These are phyloP conservation scores for Sideroxylon spinosum DNA, from an alignment of 179 eudicot species.

Conservation along the genomic window DNA sequence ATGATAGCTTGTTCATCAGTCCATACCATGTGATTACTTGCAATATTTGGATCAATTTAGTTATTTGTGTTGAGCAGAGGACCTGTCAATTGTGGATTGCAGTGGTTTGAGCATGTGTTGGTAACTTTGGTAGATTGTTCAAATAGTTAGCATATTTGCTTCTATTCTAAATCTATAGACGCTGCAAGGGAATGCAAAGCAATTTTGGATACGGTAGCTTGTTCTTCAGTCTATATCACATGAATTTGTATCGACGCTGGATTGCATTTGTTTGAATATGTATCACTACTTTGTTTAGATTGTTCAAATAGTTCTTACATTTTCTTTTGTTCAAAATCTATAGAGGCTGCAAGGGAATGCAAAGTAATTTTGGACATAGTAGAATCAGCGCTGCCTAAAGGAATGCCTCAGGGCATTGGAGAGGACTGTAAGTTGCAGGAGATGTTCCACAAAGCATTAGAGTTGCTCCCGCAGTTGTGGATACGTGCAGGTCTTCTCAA, in stretches of 20 bases:
- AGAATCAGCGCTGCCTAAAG: conserved; percentile 81
- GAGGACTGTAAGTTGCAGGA: conserved; percentile 68
- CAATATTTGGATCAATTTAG: background rate
- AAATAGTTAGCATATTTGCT: background rate
- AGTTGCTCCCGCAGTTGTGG: conserved; percentile 81
- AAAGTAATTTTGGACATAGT: conserved; percentile 60
- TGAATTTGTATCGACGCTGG: no score
- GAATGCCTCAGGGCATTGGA: conserved; percentile 44
- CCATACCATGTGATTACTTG: no score
- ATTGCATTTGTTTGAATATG: no score
- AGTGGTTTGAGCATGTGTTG: background rate
- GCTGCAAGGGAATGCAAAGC: conserved; percentile 78
- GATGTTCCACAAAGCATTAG: conserved; percentile 80
- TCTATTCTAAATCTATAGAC: conserved; percentile 34
- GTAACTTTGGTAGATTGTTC: background rate
- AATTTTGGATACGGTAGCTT: conserved; percentile 58
- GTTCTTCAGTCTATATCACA: no score
- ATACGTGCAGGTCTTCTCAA: conserved; percentile 58
- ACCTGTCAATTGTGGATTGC: background rate
- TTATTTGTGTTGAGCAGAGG: no score
- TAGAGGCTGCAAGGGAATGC: conserved; percentile 91
- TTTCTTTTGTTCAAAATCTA: background rate
- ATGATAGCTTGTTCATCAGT: background rate
- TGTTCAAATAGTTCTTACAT: background rate
- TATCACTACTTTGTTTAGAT: background rate